phyloP scores from a whole-genome alignment of 352 stramenopile species.

The Pythium apleroticum region DNA sequence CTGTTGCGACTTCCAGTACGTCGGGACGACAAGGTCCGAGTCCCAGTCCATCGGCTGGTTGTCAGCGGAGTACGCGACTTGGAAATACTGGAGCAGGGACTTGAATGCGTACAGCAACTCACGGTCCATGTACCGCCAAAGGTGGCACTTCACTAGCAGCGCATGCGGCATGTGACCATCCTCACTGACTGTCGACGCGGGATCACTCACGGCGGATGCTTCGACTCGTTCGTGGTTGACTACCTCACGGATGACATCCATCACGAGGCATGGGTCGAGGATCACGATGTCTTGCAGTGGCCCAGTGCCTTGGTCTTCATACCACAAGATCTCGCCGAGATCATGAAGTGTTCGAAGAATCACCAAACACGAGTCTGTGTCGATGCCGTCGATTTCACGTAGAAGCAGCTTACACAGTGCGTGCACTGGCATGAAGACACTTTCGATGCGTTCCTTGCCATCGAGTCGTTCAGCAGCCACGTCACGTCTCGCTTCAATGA shows the following conservation, averaged over 20 bases:
- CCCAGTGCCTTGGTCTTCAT: slow-evolving; percentile 5
- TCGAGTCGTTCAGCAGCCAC: not conserved
- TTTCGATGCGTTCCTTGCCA: slow-evolving; percentile 14
- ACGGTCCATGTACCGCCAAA: slow-evolving; percentile 29
- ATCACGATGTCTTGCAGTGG: slow-evolving; percentile 17
- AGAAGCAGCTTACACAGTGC: slow-evolving; percentile 5
- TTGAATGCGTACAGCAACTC: slow-evolving; percentile 33
- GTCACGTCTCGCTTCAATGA: not conserved
- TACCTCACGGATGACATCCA: slow-evolving; percentile 28
- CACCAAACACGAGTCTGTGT: slow-evolving; percentile 2
- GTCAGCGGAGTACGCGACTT: slow-evolving; percentile 27
- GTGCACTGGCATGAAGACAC: not conserved
- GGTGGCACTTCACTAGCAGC: slow-evolving; percentile 1
- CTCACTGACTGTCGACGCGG: not conserved
- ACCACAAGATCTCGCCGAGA: slow-evolving; percentile 23
- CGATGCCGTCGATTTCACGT: not conserved
- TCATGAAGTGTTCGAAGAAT: slow-evolving; percentile 21
- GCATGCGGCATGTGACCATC: slow-evolving; percentile 17
- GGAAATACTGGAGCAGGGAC: slow-evolving; percentile 29
- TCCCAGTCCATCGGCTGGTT: slow-evolving; percentile 15
- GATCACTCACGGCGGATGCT: not conserved
- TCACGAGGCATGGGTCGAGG: slow-evolving; percentile 28
- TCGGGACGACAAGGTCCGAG: slow-evolving; percentile 20
- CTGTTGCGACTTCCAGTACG: slow-evolving; percentile 10
- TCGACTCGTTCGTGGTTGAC: slow-evolving; percentile 19